Evolutionary conservation across 2,329 filamentous ascomycete species (phyloP).

Genomic region (Cladophialophora immunda): DNA sequence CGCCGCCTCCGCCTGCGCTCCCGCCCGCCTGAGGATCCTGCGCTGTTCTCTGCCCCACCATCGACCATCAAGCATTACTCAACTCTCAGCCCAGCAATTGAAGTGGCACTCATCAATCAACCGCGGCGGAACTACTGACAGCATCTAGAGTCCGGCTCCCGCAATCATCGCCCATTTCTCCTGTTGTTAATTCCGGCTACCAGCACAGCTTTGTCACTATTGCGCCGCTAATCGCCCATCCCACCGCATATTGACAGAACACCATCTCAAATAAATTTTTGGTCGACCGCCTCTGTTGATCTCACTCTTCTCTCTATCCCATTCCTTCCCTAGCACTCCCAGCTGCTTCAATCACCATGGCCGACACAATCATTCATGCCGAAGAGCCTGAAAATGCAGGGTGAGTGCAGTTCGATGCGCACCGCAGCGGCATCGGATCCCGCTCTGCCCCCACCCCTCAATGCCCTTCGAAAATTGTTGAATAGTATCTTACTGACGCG

Average conservation of each 20-base stretch:
- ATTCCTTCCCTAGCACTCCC: constrained; percentile 11
- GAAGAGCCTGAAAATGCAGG: constrained; percentile 61
- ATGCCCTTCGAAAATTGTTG: constrained; percentile 18
- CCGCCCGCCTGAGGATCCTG: too few species aligned
- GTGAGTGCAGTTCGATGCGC: constrained; percentile 52
- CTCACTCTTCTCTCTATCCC: constrained; percentile 27
- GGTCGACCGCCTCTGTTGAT: constrained; percentile 11
- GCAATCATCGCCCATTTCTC: constrained; percentile 12
- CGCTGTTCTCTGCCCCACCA: not conserved
- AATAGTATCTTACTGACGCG: constrained; percentile 11
- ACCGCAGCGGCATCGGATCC: constrained; percentile 19
- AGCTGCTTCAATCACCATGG: constrained; percentile 50
- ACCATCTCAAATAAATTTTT: constrained; percentile 11
- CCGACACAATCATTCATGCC: constrained; percentile 60
- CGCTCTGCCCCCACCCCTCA: constrained; percentile 23
- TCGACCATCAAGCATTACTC: not conserved
- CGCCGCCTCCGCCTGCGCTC: too few species aligned
- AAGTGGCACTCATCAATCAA: constrained; percentile 4
- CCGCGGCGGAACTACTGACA: constrained; percentile 14
- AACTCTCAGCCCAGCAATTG: not conserved
- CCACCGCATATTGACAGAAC: constrained; percentile 21
- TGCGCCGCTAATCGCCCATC: constrained; percentile 18
- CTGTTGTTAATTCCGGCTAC: constrained; percentile 17
- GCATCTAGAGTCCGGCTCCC: constrained; percentile 10
- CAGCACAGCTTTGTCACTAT: constrained; percentile 29